Base-by-base conservation (phyloP, 2,329 filamentous ascomycete genomes). In the Domatiomyces catenatus region DNA sequence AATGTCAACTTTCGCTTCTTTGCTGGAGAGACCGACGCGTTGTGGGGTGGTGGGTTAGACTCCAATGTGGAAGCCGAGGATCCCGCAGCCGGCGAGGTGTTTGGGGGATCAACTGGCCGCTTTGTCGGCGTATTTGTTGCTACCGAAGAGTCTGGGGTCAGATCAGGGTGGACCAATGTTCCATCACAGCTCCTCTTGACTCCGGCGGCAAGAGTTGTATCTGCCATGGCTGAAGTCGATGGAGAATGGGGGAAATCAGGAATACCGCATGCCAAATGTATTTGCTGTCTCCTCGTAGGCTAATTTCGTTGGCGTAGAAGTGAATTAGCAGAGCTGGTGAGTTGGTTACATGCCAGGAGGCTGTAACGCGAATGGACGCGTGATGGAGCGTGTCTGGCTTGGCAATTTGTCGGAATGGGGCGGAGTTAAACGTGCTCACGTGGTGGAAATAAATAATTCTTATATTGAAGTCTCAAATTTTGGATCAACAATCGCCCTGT, bases 1-100 rank as follows among this genome's bases (percentile, higher is more conserved):
- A 59, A 59, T 7, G 54, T 58, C 5, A 59, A 50, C 42, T 60
- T 63, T 45, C 58, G 59, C 52, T 60, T 67, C 55, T 61, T 64
- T 19, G 48, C 48, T 17, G 51, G 43, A 8, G 56, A 39, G 12
- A 15, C 32, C 32, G 32, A 39, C 32, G 32, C 32, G 32, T 39
- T 39, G 8, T 15, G 32, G 32, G 12, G 15, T 39, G 5, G 8
- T 15, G 12, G 32, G 10, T 39, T 15, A 12, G 3, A 8, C 4
- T 10, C 32, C 32, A 32, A 32, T 2, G 28, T 32, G 28, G 28
- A 10, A 32, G 32, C 3, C 5, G 12, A 5, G 15, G 32, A 10
- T 15, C 32, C 15, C 12, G 15, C 5, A 39, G 32, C 32, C 15
- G 32, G 32, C 15, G 32, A 39, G 3, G 32, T 39, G 10, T 39